Percentiles rank a stretch among this genome's conserved stretches.
These are phyloP conservation scores for Calonectria honghensis DNA, from an alignment of 2,329 filamentous ascomycete genomes.

Conservation along the genomic window DNA sequence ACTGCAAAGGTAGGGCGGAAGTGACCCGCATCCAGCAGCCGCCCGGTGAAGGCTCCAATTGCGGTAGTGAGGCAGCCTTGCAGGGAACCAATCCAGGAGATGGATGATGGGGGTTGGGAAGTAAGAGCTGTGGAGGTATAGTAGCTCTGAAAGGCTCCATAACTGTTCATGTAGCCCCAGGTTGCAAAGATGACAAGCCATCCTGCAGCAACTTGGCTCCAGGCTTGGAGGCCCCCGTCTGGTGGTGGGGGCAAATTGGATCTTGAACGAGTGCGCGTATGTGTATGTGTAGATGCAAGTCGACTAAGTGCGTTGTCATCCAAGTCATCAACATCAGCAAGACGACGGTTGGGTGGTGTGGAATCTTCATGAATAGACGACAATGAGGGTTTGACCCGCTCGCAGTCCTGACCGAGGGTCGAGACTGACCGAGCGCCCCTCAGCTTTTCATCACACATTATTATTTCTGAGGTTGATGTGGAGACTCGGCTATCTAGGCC, in stretches of 20 bases:
- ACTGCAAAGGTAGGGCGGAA: slow-evolving; percentile 62
- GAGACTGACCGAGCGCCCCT: not conserved
- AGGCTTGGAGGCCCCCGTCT: slow-evolving; percentile 56
- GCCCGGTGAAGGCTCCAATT: slow-evolving; percentile 65
- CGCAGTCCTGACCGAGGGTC: not conserved
- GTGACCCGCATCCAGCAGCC: slow-evolving; percentile 66
- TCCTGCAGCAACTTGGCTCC: slow-evolving; percentile 62
- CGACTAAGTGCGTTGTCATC: slow-evolving; percentile 7
- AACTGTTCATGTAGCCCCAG: slow-evolving; percentile 68
- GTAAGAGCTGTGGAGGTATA: slow-evolving; percentile 58
- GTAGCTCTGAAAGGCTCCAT: slow-evolving; percentile 67
- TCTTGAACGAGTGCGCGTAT: slow-evolving; percentile 22
- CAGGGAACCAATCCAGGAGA: slow-evolving; percentile 68
- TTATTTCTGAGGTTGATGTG: not conserved
- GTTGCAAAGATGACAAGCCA: slow-evolving; percentile 65
- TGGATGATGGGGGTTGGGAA: slow-evolving; percentile 58
- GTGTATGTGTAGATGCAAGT: slow-evolving; percentile 5
- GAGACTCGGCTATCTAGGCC: slow-evolving; percentile 18
- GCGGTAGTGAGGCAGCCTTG: slow-evolving; percentile 66
- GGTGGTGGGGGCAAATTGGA: slow-evolving; percentile 47
- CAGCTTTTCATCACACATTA: slow-evolving; percentile 6
- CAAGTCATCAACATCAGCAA: not conserved
- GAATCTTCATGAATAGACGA: slow-evolving; percentile 10
- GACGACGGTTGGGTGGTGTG: not conserved
- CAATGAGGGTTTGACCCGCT: not conserved